Conservation (phyloP, 2,329 filamentous ascomycete species). For the Apiospora arundinis region DNA sequence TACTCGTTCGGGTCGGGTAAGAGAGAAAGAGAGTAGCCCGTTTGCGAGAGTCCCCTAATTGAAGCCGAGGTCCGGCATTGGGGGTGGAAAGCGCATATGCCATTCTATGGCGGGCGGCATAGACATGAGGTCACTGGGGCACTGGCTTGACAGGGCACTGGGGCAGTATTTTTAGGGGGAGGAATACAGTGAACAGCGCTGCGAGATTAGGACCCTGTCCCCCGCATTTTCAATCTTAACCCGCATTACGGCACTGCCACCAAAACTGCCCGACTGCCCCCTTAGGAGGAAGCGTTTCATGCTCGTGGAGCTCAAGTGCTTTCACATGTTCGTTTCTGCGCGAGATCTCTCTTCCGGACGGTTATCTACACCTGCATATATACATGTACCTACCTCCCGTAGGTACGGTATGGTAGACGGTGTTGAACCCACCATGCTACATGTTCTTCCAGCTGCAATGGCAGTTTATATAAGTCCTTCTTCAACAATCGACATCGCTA, state of each 20-base stretch:
- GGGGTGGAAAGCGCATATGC: conserved; percentile 3
- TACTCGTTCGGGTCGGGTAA: conserved; percentile 16
- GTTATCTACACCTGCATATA: neutral
- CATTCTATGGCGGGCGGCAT: neutral
- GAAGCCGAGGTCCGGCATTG: conserved; percentile 14
- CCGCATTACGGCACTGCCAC: conserved; percentile 1
- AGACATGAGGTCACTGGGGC: conserved; percentile 2
- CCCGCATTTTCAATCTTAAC: conserved; percentile 8
- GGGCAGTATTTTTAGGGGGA: neutral
- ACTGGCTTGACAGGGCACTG: neutral
- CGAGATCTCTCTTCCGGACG: neutral
- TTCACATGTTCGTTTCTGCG: conserved; percentile 2
- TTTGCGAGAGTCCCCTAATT: neutral
- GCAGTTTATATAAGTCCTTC: neutral
- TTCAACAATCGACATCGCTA: too few species aligned
- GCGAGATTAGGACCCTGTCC: conserved; percentile 7
- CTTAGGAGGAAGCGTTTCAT: neutral
- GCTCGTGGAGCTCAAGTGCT: neutral
- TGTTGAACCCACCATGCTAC: neutral
- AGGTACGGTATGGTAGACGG: neutral
- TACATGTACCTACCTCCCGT: too few species aligned
- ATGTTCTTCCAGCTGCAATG: neutral
- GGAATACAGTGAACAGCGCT: neutral
- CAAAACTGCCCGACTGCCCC: neutral
- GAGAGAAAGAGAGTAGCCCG: neutral